Evolutionary conservation across 306 rosid genomes (phyloP).

Genomic region (Quercus glauca): DNA sequence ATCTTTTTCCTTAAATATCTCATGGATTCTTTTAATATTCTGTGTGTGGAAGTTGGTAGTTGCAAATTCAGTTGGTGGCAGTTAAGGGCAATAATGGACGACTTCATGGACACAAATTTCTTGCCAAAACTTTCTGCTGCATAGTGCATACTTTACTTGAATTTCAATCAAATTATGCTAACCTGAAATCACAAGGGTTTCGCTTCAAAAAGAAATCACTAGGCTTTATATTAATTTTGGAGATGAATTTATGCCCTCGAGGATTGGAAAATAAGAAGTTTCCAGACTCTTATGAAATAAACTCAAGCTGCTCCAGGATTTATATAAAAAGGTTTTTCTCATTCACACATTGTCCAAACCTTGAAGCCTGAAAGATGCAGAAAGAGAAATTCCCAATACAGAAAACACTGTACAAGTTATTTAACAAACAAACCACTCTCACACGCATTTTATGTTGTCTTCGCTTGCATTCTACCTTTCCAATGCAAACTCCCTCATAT

Average conservation of each 20-base stretch:
- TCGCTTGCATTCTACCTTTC: conserved; percentile 24
- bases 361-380: conserved; percentile 9
- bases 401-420: conserved; percentile 23
- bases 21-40: neutral
- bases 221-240: neutral
- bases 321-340: too few relatives aligned
- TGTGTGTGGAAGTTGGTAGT: neutral
- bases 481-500: conserved; percentile 30
- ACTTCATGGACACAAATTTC: neutral
- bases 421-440: conserved; percentile 3
- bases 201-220: neutral
- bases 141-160: neutral
- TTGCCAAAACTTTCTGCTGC: neutral
- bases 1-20: neutral
- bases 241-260: neutral
- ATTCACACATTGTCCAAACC: neutral
- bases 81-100: neutral
- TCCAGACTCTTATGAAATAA: neutral
- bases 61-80: neutral
- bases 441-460: conserved; percentile 18
- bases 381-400: conserved; percentile 4
- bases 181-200: neutral
- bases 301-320: neutral
- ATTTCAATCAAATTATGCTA: neutral
- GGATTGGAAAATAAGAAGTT: neutral